Conservation (phyloP, 2,329 filamentous ascomycete species). For the Trematosphaeria pertusa region DNA sequence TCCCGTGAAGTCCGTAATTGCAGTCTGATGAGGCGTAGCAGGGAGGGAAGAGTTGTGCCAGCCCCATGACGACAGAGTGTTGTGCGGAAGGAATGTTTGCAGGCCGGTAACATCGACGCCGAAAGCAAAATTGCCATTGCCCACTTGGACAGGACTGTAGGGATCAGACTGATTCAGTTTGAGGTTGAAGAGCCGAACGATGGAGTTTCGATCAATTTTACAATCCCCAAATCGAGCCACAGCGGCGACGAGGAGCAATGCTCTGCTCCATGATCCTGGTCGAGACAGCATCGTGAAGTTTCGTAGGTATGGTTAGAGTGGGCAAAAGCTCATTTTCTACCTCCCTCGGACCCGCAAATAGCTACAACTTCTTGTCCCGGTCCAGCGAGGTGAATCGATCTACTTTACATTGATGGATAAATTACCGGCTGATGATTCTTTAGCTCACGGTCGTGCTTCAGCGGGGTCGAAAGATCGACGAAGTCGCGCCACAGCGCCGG, state of each 20-base stretch:
- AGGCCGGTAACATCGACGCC: constrained; percentile 56
- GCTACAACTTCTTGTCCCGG: constrained; percentile 13
- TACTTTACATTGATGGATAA: constrained; percentile 30
- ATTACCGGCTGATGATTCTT: constrained; percentile 28
- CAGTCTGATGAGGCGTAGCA: constrained; percentile 43
- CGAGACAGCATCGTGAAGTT: constrained; percentile 17
- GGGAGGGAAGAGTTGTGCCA: constrained; percentile 58
- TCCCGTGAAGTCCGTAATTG: constrained; percentile 48
- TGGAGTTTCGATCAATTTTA: constrained; percentile 37
- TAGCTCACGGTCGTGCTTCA: constrained; percentile 16
- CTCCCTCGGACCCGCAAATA: not conserved
- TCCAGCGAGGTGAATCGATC: constrained; percentile 5
- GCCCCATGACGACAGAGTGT: constrained; percentile 53
- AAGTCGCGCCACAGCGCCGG: constrained; percentile 6
- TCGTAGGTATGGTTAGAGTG: too few species aligned
- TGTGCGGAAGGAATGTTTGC: constrained; percentile 54
- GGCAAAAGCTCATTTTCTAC: too few species aligned
- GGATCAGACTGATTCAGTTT: constrained; percentile 56
- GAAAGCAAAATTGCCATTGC: constrained; percentile 58
- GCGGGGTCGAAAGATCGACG: constrained; percentile 27
- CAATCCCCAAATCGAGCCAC: constrained; percentile 10
- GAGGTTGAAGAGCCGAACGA: constrained; percentile 54
- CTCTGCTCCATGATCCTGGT: constrained; percentile 5
- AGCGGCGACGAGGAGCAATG: constrained; percentile 10
- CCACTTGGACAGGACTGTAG: constrained; percentile 60